These are phyloP conservation scores for Athelia sp. DNA, from an alignment of 1,284 basidiomycete genomes.

Conservation along the genomic window DNA sequence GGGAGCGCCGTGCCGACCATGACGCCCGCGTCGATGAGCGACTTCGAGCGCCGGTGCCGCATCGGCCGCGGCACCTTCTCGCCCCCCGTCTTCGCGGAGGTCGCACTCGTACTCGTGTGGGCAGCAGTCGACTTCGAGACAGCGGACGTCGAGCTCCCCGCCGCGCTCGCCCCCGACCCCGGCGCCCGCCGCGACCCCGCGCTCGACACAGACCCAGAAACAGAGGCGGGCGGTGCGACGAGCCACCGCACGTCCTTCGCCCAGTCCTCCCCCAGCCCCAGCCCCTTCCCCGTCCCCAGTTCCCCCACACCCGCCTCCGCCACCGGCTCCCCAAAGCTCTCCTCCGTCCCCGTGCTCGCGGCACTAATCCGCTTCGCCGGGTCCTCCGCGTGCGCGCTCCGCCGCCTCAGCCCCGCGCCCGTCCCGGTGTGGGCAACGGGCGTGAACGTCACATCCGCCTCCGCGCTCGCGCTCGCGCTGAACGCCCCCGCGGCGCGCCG, in stretches of 20 bases:
- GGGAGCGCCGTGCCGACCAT: neutral
- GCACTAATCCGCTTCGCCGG: too few relatives aligned
- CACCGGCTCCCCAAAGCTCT: too few relatives aligned
- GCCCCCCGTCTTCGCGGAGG: neutral
- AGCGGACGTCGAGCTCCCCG: neutral
- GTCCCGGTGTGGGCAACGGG: too few relatives aligned
- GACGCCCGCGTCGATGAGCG: neutral
- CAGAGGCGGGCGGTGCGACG: constrained; percentile 30
- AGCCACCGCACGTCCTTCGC: constrained; percentile 64
- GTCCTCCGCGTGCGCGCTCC: too few relatives aligned
- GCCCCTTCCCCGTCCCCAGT: too few relatives aligned
- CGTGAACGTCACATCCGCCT: too few relatives aligned
- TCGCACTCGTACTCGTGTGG: neutral
- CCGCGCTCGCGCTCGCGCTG: too few relatives aligned
- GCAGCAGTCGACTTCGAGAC: neutral
- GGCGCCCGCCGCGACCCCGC: constrained; percentile 13
- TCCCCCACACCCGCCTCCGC: too few relatives aligned
- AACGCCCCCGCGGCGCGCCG: too few relatives aligned
- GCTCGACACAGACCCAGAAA: too few relatives aligned
- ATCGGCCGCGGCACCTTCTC: neutral
- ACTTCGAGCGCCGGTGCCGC: neutral
- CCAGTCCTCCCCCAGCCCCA: constrained; percentile 33
- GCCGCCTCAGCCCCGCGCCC: too few relatives aligned
- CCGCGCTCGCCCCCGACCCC: constrained; percentile 9
- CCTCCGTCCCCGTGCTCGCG: too few relatives aligned